phyloP scores from a whole-genome alignment of 2,329 filamentous ascomycete species.

The Capronia epimyces region DNA sequence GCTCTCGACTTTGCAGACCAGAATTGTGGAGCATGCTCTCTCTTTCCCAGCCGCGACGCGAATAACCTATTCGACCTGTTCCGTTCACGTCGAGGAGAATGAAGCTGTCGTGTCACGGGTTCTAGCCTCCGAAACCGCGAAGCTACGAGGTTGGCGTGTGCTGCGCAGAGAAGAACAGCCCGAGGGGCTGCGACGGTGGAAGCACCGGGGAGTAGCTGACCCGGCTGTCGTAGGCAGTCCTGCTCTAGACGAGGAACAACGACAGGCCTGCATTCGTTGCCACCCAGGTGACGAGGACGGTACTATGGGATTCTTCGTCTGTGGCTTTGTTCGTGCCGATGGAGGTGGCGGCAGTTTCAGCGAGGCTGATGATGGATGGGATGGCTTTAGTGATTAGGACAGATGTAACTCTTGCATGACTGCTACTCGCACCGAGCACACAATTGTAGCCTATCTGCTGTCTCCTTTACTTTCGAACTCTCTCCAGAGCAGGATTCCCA shows the following conservation, averaged over 20 bases:
- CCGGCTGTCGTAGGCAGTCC: conserved; percentile 3
- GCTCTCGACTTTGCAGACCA: conserved; percentile 74
- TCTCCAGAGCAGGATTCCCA: too few species aligned
- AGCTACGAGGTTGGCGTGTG: conserved; percentile 68
- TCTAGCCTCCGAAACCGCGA: conserved; percentile 62
- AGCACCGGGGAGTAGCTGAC: conserved; percentile 54
- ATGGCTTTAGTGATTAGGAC: conserved; percentile 35
- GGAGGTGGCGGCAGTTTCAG: not conserved
- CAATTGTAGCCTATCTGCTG: not conserved
- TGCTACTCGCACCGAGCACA: not conserved
- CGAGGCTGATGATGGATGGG: conserved; percentile 39
- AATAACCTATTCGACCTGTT: conserved; percentile 93
- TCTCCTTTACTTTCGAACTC: too few species aligned
- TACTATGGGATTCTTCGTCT: conserved; percentile 94
- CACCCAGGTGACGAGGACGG: conserved; percentile 75
- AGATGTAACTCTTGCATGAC: not conserved
- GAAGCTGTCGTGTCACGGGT: conserved; percentile 74
- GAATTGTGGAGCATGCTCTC: conserved; percentile 77
- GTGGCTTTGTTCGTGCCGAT: conserved; percentile 63
- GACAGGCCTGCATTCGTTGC: conserved; percentile 72
- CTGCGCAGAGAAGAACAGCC: conserved; percentile 67
- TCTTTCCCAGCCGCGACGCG: conserved; percentile 66
- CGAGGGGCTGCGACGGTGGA: conserved; percentile 69
- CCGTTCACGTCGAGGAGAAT: conserved; percentile 80
- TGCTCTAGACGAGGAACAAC: conserved; percentile 41